phyloP scores from a whole-genome alignment of 2,329 filamentous ascomycete species.

The Cladophialophora yegresii region DNA sequence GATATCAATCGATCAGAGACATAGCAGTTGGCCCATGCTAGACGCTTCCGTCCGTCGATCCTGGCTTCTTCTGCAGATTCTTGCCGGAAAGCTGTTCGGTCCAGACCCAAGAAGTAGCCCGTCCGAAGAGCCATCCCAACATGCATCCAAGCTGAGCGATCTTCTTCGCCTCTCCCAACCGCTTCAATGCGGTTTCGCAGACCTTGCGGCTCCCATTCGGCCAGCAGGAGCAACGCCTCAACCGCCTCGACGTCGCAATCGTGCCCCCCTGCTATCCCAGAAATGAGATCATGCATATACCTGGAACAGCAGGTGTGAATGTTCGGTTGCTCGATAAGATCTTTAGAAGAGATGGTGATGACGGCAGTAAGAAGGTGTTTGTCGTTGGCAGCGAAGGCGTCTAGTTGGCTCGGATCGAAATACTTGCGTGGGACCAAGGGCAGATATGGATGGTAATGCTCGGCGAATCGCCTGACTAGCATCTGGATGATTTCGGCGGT shows the following conservation, averaged over 20 bases:
- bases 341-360: slow-evolving; percentile 70
- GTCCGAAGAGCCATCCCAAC: slow-evolving; percentile 69
- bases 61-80: slow-evolving; percentile 61
- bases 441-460: slow-evolving; percentile 70
- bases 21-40: slow-evolving; percentile 71
- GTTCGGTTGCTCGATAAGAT: slow-evolving; percentile 64
- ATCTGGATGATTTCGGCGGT: slow-evolving; percentile 55
- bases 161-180: slow-evolving; percentile 71
- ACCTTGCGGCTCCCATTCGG: slow-evolving; percentile 72
- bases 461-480: slow-evolving; percentile 61
- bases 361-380: slow-evolving; percentile 70
- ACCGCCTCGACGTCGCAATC: slow-evolving; percentile 70
- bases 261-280: slow-evolving; percentile 65
- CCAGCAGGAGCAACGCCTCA: slow-evolving; percentile 68
- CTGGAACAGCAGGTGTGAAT: slow-evolving; percentile 67
- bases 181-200: slow-evolving; percentile 61
- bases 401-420: slow-evolving; percentile 57
- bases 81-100: slow-evolving; percentile 66
- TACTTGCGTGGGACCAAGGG: slow-evolving; percentile 65
- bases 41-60: slow-evolving; percentile 62
- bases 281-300: slow-evolving; percentile 70
- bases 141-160: slow-evolving; percentile 76
- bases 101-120: slow-evolving; percentile 69
- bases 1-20: slow-evolving; percentile 69
- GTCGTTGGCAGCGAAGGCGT: slow-evolving; percentile 61